Base-by-base conservation (phyloP, 2,329 filamentous ascomycete species). In the Xylariaceae sp. region DNA sequence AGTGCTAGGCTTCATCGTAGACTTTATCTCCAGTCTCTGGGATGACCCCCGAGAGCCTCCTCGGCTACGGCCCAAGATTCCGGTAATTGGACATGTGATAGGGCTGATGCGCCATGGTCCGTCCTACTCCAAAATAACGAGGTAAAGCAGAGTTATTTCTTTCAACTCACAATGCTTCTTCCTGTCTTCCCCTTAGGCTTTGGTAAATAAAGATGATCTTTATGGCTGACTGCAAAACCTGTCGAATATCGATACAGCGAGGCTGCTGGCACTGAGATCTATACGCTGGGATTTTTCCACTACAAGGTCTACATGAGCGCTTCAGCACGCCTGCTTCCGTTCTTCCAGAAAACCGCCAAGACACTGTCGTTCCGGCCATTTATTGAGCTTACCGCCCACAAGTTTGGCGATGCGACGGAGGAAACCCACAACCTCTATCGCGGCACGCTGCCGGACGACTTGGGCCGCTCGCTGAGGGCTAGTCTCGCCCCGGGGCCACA, bases 21-120 rank as follows among this genome's bases (percentile, higher is more conserved):
- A 31, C 29, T 48, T 48, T 24, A 48, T 48, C 16, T 48, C 23
- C 17, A 48, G 44, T 36, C 44, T 48, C 29, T 48, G 44, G 29
- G 44, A 48, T 48, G 44, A 48, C 36, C 36, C 36, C 36, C 36
- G 36, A 39, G 36, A 39, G 36, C 36, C 36, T 39, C 36, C 36
- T 39, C 36, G 36, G 36, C 17, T 39, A 39, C 36, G 36, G 36
- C 36, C 36, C 16, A 39, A 39, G 23, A 21, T 39, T 36, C 29
- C 44, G 31, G 28, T 34, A 48, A 34, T 48, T 48, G 44, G 44
- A 36, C 29, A 45, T 45, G 41, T 36, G 36, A 39, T 39, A 39
- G 36, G 36, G 36, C 16, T 39, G 36, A 39, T 39, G 36, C 36
- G 36, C 9, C 36, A 39, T 39, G 36, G 36, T 39, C 36, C 36